Conservation (phyloP, 1,284 basidiomycete species). For the Mycena sp. region DNA sequence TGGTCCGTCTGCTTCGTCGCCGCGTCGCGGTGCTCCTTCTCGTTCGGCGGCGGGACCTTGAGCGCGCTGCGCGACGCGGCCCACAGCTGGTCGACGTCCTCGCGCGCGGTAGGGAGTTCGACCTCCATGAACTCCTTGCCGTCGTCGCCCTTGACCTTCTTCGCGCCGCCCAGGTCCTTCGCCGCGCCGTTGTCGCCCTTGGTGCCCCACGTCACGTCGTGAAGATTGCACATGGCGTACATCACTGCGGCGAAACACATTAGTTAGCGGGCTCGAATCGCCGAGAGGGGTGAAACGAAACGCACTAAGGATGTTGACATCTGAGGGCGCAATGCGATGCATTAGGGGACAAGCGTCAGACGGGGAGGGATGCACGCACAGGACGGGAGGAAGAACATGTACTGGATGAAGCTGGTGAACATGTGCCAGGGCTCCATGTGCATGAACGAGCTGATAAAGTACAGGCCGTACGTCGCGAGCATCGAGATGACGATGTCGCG, state of each 20-base stretch:
- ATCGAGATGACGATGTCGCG: constrained; percentile 84
- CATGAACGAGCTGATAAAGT: constrained; percentile 87
- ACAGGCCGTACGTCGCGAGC: constrained; percentile 89
- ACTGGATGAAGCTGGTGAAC: constrained; percentile 90
- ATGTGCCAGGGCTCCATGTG: constrained; percentile 95
- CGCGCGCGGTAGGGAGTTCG: constrained; percentile 80
- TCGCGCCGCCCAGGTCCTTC: constrained; percentile 89
- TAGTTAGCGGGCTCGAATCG: neutral
- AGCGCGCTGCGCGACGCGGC: constrained; percentile 74
- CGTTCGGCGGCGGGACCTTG: constrained; percentile 68
- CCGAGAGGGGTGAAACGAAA: constrained; percentile 2
- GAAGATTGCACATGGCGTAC: constrained; percentile 91
- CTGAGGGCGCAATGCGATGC: no score
- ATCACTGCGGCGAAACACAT: constrained; percentile 60
- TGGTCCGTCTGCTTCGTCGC: constrained; percentile 91
- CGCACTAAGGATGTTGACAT: constrained; percentile 87
- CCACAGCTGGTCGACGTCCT: constrained; percentile 91
- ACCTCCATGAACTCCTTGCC: constrained; percentile 90
- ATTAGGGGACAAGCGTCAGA: no score
- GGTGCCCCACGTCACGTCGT: constrained; percentile 91
- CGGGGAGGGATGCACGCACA: constrained; percentile 56
- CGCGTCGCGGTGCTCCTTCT: constrained; percentile 86
- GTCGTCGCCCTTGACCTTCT: constrained; percentile 84
- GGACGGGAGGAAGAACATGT: constrained; percentile 82
- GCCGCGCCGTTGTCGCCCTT: constrained; percentile 89